Conservation (phyloP, 257 asterid genomes). For the Vinca minor region DNA sequence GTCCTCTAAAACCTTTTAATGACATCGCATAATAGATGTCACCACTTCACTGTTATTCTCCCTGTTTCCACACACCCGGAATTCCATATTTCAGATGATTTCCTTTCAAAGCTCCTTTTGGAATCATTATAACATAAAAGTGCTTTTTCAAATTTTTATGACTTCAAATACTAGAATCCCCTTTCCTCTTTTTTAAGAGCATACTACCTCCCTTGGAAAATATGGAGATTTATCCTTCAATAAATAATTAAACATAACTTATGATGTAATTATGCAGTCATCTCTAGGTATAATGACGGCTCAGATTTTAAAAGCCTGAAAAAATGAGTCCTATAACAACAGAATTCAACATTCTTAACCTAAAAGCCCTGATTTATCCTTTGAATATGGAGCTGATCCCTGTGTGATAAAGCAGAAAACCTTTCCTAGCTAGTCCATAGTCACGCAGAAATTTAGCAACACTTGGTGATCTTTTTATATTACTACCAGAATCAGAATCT, state of each 20-base stretch:
- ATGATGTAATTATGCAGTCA: not conserved
- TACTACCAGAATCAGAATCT: not conserved
- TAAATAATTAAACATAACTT: not conserved
- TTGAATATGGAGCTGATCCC: not conserved
- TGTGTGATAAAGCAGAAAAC: not conserved
- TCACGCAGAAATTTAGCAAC: not conserved
- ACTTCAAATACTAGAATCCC: not conserved
- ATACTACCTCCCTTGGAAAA: conserved; percentile 1
- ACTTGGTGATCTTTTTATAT: not conserved
- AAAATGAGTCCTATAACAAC: not conserved
- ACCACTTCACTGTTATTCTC: not conserved
- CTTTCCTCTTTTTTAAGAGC: not conserved
- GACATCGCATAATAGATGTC: too few species aligned
- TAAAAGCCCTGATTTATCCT: not conserved
- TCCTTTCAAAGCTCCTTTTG: not conserved
- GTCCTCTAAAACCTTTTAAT: not conserved
- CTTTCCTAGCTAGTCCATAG: not conserved
- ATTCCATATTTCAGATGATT: not conserved
- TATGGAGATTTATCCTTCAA: not conserved
- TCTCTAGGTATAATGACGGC: not conserved
- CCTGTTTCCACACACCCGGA: not conserved
- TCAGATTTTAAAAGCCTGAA: not conserved
- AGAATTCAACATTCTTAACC: not conserved
- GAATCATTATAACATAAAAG: not conserved
- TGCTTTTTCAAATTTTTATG: not conserved